Conservation (phyloP, 176 grass and related monocot species). For the Hordeum vulgare region DNA sequence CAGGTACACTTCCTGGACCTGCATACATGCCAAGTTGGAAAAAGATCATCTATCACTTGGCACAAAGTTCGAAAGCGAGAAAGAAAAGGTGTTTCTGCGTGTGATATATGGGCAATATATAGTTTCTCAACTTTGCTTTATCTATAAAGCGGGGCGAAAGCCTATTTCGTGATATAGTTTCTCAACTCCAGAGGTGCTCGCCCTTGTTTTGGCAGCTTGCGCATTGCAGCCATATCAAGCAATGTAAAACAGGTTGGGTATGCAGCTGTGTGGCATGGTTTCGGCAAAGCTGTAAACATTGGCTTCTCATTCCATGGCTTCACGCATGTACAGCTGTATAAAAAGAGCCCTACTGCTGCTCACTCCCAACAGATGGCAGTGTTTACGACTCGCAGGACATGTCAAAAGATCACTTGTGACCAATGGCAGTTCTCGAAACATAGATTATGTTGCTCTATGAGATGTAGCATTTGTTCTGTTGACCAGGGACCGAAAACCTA, state of each 20-base stretch:
- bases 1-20: constrained; percentile 93
- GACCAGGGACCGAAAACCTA: background rate
- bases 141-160: too few species aligned
- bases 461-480: background rate
- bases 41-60: background rate
- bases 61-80: background rate
- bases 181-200: background rate
- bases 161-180: too few species aligned
- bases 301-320: background rate
- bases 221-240: background rate
- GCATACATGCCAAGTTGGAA: constrained; percentile 6
- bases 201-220: background rate
- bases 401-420: background rate
- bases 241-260: background rate
- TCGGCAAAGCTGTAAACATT: background rate
- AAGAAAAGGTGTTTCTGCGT: background rate
- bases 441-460: background rate
- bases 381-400: background rate
- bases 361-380: background rate
- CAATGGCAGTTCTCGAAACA: background rate
- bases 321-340: background rate
- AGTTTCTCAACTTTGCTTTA: background rate
- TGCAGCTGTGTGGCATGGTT: background rate
- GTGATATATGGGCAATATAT: background rate
- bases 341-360: background rate